These are phyloP conservation scores for Patellifolia procumbens DNA, from an alignment of 179 eudicot genomes.

Conservation along the genomic window DNA sequence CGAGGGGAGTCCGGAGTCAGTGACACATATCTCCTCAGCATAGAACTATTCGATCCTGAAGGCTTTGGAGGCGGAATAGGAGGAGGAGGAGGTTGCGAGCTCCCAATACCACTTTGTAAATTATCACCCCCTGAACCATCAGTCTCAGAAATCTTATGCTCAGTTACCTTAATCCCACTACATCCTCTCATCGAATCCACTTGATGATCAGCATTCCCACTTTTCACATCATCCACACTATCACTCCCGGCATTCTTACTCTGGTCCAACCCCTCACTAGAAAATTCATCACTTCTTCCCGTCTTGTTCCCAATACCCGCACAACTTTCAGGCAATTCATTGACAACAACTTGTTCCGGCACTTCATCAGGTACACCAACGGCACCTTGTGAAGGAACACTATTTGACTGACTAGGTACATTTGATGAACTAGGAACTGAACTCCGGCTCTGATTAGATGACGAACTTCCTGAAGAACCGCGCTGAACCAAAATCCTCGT, in stretches of 20 bases:
- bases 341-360: constrained; percentile 46
- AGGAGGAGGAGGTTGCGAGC: constrained; percentile 91
- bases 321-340: constrained; percentile 41
- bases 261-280: constrained; percentile 31
- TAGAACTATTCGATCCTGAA: constrained; percentile 52
- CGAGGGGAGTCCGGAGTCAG: constrained; percentile 60
- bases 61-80: constrained; percentile 93
- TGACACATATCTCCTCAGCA: constrained; percentile 43
- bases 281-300: constrained; percentile 39
- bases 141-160: constrained; percentile 36
- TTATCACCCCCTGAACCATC: constrained; percentile 35
- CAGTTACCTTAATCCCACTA: constrained; percentile 40
- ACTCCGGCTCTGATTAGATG: constrained; percentile 54
- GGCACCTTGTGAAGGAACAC: constrained; percentile 32
- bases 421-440: constrained; percentile 37
- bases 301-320: constrained; percentile 35
- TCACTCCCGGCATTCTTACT: constrained; percentile 33
- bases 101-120: constrained; percentile 35
- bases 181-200: constrained; percentile 37
- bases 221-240: constrained; percentile 37
- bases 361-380: constrained; percentile 54
- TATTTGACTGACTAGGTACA: constrained; percentile 41
- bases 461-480: constrained; percentile 74
- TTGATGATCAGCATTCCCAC: constrained; percentile 37
- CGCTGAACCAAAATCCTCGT: constrained; percentile 90